Conservation (phyloP, 1,139 yeast genomes). For the Candida pseudoviswanathii region DNA sequence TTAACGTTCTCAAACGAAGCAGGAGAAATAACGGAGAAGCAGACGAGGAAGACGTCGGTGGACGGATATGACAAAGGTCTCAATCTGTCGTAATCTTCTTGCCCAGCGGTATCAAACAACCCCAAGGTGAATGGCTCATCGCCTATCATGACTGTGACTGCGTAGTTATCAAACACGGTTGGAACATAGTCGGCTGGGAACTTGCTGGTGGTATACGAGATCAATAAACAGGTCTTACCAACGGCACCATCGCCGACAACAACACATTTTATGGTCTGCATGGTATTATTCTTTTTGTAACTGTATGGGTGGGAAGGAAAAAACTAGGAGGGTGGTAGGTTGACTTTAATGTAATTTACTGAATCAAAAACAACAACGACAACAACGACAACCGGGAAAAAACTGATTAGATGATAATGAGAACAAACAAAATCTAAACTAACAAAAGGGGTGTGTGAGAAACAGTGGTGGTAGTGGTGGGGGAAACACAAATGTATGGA, state of each 20-base stretch:
- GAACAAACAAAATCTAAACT: neutral
- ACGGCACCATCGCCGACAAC: constrained; percentile 98
- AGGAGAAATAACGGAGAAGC: constrained; percentile 86
- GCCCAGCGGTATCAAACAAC: constrained; percentile 98
- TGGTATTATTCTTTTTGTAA: constrained; percentile 22
- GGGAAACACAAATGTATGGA: neutral
- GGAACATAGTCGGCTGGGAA: constrained; percentile 97
- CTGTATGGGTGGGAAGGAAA: neutral
- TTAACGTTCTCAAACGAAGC: constrained; percentile 78
- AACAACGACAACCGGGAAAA: neutral
- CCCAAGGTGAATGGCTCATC: constrained; percentile 82
- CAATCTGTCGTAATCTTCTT: constrained; percentile 87
- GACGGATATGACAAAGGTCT: constrained; percentile 93
- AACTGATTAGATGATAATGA: neutral
- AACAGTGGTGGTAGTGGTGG: too few relatives aligned
- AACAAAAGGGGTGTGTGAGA: too few relatives aligned
- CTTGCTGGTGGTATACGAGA: constrained; percentile 89
- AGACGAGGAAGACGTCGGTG: constrained; percentile 83
- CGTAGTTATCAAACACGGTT: constrained; percentile 87
- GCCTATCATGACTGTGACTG: constrained; percentile 84
- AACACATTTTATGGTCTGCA: constrained; percentile 94
- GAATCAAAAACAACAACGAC: neutral
- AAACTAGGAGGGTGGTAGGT: neutral
- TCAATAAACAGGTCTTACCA: constrained; percentile 88
- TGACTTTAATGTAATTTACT: neutral